These are phyloP conservation scores for Colletotrichum sp. DNA, from an alignment of 2,329 filamentous ascomycete species.

Conservation along the genomic window DNA sequence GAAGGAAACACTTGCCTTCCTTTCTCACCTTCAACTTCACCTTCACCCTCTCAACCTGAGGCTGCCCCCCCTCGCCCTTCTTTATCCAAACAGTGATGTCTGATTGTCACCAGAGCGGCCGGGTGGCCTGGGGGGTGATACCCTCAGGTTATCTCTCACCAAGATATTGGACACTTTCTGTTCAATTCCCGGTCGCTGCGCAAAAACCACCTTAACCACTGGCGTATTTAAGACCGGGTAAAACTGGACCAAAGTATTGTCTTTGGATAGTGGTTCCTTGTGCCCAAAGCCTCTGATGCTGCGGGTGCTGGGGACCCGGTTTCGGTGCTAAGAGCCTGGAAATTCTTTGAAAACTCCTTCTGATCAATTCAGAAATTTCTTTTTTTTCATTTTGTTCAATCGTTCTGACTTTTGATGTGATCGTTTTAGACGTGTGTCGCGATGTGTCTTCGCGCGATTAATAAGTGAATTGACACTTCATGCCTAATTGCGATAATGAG, in stretches of 20 bases:
- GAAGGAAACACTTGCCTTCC: background rate
- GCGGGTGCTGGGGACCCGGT: background rate
- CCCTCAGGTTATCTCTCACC: background rate
- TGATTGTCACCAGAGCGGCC: background rate
- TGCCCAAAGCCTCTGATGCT: background rate
- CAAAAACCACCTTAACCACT: background rate
- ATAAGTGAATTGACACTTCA: background rate
- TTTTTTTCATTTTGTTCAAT: background rate
- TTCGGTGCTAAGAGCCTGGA: background rate
- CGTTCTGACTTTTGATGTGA: fast-evolving
- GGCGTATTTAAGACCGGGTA: no score
- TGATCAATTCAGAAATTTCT: background rate
- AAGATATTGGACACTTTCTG: background rate
- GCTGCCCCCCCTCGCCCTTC: background rate
- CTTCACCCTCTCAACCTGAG: background rate
- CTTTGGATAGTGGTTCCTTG: background rate
- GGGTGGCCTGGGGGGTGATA: background rate
- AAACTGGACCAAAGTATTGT: no score
- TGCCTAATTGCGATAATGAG: fast-evolving
- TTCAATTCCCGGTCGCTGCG: background rate
- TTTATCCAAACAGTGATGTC: background rate
- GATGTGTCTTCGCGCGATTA: background rate
- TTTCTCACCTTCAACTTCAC: background rate
- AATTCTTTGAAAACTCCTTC: background rate
- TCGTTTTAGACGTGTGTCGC: background rate